phyloP scores from a whole-genome alignment of 169 alveolate species.

The Plasmodium yoelii region DNA sequence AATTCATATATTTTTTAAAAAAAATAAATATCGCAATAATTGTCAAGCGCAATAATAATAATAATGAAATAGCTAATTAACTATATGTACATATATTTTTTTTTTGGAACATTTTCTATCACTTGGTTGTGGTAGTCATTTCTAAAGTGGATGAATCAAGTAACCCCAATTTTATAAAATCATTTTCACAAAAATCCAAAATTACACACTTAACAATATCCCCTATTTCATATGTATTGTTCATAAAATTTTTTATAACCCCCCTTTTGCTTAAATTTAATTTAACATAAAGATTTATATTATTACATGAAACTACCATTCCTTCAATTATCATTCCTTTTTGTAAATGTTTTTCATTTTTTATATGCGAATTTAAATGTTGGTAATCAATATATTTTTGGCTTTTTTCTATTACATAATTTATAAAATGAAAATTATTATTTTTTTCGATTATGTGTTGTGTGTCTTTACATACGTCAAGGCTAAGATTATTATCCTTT shows the following conservation, averaged over 20 bases:
- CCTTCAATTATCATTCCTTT: slow-evolving; percentile 65
- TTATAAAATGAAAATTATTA: slow-evolving; percentile 9
- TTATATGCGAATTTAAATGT: slow-evolving; percentile 45
- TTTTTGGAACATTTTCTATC: neutral
- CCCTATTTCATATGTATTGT: slow-evolving; percentile 34
- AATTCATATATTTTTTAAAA: no score
- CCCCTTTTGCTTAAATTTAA: slow-evolving; percentile 64
- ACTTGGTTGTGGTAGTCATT: neutral
- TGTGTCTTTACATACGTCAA: neutral
- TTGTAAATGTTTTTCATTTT: slow-evolving; percentile 47
- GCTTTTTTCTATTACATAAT: slow-evolving; percentile 18
- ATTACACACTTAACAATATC: slow-evolving; percentile 56
- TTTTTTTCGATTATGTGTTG: neutral
- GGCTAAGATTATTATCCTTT: neutral
- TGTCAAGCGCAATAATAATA: no score
- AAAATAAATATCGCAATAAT: no score
- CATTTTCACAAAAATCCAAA: slow-evolving; percentile 22
- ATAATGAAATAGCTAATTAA: no score
- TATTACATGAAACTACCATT: slow-evolving; percentile 62
- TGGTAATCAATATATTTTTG: slow-evolving; percentile 45
- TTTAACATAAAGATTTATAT: slow-evolving; percentile 36
- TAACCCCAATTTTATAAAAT: slow-evolving; percentile 55
- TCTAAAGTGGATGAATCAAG: slow-evolving; percentile 11
- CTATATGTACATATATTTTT: neutral
- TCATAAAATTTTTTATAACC: slow-evolving; percentile 18